phyloP scores from a whole-genome alignment of 768 basidiomycete genomes.

The Tylopilus subfusipes region DNA sequence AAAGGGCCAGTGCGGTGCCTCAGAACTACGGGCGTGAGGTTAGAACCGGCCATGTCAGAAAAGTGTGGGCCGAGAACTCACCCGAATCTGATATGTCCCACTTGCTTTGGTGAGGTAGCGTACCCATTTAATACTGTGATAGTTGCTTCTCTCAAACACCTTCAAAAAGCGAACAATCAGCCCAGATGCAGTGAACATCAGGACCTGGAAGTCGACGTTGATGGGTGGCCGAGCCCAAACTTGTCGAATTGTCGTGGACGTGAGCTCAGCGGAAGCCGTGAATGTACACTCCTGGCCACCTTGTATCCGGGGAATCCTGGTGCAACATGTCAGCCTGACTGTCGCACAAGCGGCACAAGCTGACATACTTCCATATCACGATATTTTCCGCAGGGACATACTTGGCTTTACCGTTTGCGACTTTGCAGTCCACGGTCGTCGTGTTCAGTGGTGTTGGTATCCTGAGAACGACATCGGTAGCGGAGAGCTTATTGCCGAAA shows the following conservation, averaged over 20 bases:
- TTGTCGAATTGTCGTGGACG: slow-evolving; percentile 87
- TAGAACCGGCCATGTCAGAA: neutral
- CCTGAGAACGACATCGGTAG: slow-evolving; percentile 85
- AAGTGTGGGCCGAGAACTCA: slow-evolving; percentile 40
- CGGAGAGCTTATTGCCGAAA: slow-evolving; percentile 89
- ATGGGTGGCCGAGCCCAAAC: slow-evolving; percentile 98
- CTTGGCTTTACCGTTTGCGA: slow-evolving; percentile 91
- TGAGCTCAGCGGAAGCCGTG: slow-evolving; percentile 75
- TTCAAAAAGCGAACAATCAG: slow-evolving; percentile 95
- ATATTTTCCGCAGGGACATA: slow-evolving; percentile 96
- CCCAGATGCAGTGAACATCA: slow-evolving; percentile 98
- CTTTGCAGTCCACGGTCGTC: slow-evolving; percentile 88
- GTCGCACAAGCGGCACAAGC: neutral
- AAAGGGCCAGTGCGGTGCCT: slow-evolving; percentile 9
- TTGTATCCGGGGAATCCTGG: slow-evolving; percentile 86
- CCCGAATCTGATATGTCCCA: slow-evolving; percentile 91
- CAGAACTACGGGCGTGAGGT: slow-evolving; percentile 24
- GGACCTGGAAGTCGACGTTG: slow-evolving; percentile 96
- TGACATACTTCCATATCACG: slow-evolving; percentile 93
- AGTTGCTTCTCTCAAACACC: slow-evolving; percentile 95
- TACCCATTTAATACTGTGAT: slow-evolving; percentile 95
- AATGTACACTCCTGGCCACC: slow-evolving; percentile 90
- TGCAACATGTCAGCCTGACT: neutral
- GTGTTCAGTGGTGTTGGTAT: slow-evolving; percentile 98
- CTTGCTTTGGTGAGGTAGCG: slow-evolving; percentile 92